Conservation (phyloP, 495 filamentous ascomycete genomes). For the Physcia stellaris region DNA sequence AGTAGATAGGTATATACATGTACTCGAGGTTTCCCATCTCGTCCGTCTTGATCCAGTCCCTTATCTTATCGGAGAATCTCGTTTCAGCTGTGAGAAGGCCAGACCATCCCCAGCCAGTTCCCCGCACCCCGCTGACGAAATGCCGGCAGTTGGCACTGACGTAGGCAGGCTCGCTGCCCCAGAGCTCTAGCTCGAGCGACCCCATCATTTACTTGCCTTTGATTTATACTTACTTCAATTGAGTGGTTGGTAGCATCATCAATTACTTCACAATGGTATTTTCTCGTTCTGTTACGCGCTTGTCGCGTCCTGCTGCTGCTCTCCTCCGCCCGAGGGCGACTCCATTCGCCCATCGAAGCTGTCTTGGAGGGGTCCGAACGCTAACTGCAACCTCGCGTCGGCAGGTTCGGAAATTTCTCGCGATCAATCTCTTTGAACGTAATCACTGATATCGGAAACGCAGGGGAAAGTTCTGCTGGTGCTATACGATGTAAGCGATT, state of each 20-base stretch:
- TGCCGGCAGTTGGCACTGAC: no score
- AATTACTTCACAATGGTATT: constrained; percentile 52
- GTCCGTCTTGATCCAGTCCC: no score
- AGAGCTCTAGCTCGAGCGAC: no score
- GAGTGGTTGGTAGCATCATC: background rate
- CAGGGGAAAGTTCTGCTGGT: constrained; percentile 65
- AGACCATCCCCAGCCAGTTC: no score
- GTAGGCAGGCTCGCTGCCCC: no score
- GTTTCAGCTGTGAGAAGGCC: no score
- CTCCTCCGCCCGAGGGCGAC: constrained; percentile 30
- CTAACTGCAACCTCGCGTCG: constrained; percentile 22
- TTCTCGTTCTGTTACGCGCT: constrained; percentile 42
- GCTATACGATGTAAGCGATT: constrained; percentile 56
- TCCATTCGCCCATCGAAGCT: constrained; percentile 15
- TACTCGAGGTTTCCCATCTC: no score
- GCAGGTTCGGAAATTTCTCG: constrained; percentile 12
- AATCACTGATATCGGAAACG: constrained; percentile 41
- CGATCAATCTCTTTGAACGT: background rate
- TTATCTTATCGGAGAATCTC: no score
- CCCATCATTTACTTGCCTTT: no score
- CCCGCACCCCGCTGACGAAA: no score
- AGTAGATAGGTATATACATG: no score
- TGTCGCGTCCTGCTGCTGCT: constrained; percentile 44
- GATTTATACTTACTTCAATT: no score
- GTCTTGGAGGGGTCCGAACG: constrained; percentile 26